Base-by-base conservation (phyloP, 176 grass and related monocot genomes). In the Rhynchospora breviuscula region DNA sequence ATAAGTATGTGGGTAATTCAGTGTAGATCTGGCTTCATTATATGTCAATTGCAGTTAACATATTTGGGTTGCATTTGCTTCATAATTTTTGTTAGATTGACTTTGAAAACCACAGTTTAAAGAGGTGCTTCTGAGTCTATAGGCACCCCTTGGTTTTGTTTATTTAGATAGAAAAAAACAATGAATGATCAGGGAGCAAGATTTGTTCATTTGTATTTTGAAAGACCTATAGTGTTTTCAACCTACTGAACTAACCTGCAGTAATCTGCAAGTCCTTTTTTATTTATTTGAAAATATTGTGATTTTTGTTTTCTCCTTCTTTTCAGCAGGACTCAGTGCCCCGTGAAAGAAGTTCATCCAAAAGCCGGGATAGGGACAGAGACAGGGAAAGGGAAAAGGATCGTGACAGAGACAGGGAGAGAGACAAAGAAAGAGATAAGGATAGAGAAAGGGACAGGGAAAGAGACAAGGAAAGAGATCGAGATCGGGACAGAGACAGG, bases 331-430 rank as follows among this genome's bases (percentile, higher is more conserved):
- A 93, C 40, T 78, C 88, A 18, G 83, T 86, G 7, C 75, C 81
- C 22, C 87, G 87, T 65, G 90, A 97, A 79, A 88, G 88, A 31
- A 82, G 90, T 10, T 91, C 92, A 61, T 94, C 92, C 1, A 97
- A 94, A 52, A 94, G 87, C 25, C 89, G 94, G 84, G 94, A 90
- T 83, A 94, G 75, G 85, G 94, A 90, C 19, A 91, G 84, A 61
- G 94, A 90, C 44, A 97, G 83, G 72, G 89, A 91, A 17, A 90
- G 80, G 49, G 94, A 93, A 57, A 88, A 65, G 12, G 86, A 90
- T 7, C 87, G 90, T 54, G 92, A 94, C 19, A 89, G 87, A 65
- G 95, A 91, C 17, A 90, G 89, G 62, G 91, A 89, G 43, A 91
- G 85, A 0, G 87, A 91, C 1, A 87, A 85, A 56, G 85, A 92